A percentile compares a stretch with the other conserved stretches of the same genome.
phyloP scores from a whole-genome alignment of 2,329 filamentous ascomycete species.

The Microsporum audouinii region DNA sequence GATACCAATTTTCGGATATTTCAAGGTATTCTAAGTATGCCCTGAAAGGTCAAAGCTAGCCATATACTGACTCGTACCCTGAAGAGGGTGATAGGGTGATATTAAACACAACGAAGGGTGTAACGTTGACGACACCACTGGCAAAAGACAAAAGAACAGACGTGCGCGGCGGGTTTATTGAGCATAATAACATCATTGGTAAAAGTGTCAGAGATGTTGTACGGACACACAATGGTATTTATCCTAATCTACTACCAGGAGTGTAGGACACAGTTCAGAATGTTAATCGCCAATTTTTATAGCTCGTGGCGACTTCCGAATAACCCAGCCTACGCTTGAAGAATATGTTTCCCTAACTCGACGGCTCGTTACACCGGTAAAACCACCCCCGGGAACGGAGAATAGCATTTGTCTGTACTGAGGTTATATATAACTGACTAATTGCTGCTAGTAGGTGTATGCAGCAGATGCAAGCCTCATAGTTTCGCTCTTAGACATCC shows the following conservation, averaged over 20 bases:
- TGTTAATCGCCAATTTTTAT: background rate
- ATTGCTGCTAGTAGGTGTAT: constrained; percentile 35
- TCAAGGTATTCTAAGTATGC: constrained; percentile 20
- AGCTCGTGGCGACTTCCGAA: constrained; percentile 31
- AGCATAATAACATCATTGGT: constrained; percentile 52
- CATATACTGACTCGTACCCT: background rate
- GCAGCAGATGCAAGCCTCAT: constrained; percentile 64
- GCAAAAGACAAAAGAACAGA: constrained; percentile 27
- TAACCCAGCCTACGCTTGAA: constrained; percentile 57
- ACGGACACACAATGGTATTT: constrained; percentile 39
- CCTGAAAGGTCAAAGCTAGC: background rate
- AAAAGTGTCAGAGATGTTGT: constrained; percentile 49
- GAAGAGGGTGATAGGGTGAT: constrained; percentile 36
- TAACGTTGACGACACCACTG: constrained; percentile 34
- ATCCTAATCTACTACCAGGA: background rate
- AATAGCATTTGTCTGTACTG: background rate
- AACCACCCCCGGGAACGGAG: constrained; percentile 16
- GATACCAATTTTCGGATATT: constrained; percentile 31
- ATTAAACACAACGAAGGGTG: constrained; percentile 27
- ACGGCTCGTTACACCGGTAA: constrained; percentile 63
- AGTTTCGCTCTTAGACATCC: constrained; percentile 63
- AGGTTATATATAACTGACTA: background rate
- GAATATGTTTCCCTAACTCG: constrained; percentile 60
- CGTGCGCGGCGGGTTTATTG: constrained; percentile 27
- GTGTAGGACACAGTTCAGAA: too few relatives aligned